These are phyloP conservation scores for Gynandropsis gynandra DNA, from an alignment of 345 rosid species.

Conservation along the genomic window DNA sequence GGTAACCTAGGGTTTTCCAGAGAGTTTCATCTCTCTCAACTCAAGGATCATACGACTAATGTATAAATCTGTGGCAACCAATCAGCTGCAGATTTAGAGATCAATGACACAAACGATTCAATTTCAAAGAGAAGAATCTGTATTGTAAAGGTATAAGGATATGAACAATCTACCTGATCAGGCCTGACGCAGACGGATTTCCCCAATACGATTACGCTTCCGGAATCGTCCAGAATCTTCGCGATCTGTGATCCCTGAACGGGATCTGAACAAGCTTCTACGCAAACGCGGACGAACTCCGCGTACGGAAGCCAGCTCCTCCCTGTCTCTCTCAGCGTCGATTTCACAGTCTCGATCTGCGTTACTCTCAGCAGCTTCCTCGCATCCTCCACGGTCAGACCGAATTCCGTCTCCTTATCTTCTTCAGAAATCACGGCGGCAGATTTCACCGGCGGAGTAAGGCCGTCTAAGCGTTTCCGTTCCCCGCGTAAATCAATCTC, in stretches of 20 bases:
- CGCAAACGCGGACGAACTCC: slow-evolving; percentile 58
- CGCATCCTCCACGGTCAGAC: slow-evolving; percentile 55
- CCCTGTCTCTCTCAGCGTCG: slow-evolving; percentile 51
- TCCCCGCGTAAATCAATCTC: slow-evolving; percentile 42
- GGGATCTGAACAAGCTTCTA: slow-evolving; percentile 57
- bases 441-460: slow-evolving; percentile 18
- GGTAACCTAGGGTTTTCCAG: slow-evolving; percentile 24
- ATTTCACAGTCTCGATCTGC: slow-evolving; percentile 61
- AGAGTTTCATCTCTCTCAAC: slow-evolving; percentile 22
- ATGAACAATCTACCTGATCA: slow-evolving; percentile 54
- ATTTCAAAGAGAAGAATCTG: not conserved
- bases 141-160: not conserved
- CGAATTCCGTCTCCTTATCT: slow-evolving; percentile 20
- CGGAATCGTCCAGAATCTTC: slow-evolving; percentile 66
- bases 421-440: not conserved
- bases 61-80: not conserved
- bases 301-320: slow-evolving; percentile 48
- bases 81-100: slow-evolving; percentile 26
- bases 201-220: slow-evolving; percentile 69
- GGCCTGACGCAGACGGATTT: slow-evolving; percentile 60
- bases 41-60: slow-evolving; percentile 14
- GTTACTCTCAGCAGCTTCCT: slow-evolving; percentile 69
- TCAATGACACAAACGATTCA: not conserved
- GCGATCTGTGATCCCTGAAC: slow-evolving; percentile 49
- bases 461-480: slow-evolving; percentile 53